Conservation (phyloP, 2,329 filamentous ascomycete species). For the Nemania abortiva region DNA sequence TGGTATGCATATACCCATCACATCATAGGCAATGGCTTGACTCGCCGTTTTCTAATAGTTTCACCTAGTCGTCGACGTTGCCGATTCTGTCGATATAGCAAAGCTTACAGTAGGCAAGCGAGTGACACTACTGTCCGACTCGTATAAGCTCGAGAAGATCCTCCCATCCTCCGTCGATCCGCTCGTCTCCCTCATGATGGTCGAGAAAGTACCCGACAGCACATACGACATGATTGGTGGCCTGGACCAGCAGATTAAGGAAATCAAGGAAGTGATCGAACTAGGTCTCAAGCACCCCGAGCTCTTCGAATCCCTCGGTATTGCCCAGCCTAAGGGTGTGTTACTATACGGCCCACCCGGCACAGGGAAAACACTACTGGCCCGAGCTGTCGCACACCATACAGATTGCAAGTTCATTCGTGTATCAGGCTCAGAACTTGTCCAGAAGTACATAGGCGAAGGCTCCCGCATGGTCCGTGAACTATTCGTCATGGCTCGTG, state of each 20-base stretch:
- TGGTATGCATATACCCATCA: constrained; percentile 64
- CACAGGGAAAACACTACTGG: constrained; percentile 95
- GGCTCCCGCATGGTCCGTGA: constrained; percentile 98
- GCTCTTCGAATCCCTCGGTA: constrained; percentile 98
- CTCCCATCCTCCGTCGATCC: constrained; percentile 98
- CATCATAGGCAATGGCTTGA: not conserved
- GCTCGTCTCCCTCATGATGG: constrained; percentile 99
- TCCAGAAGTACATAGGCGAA: constrained; percentile 99
- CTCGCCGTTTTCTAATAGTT: constrained; percentile 42
- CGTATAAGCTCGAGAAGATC: constrained; percentile 99
- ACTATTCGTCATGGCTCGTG: constrained; percentile 98
- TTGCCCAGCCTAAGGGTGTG: constrained; percentile 97
- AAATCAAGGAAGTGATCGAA: constrained; percentile 99
- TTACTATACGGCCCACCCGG: constrained; percentile 95
- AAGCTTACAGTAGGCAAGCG: constrained; percentile 98
- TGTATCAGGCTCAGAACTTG: constrained; percentile 93
- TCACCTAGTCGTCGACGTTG: constrained; percentile 86
- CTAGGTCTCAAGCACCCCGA: constrained; percentile 98
- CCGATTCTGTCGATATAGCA: constrained; percentile 91
- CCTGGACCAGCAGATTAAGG: constrained; percentile 98
- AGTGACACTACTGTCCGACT: constrained; percentile 94
- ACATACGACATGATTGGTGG: constrained; percentile 99
- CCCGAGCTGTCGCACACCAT: constrained; percentile 95
- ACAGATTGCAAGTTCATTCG: constrained; percentile 99
- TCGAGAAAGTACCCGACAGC: constrained; percentile 99